These are phyloP conservation scores for Catunica adiposa DNA, from an alignment of 2,329 filamentous ascomycete species.

Conservation along the genomic window DNA sequence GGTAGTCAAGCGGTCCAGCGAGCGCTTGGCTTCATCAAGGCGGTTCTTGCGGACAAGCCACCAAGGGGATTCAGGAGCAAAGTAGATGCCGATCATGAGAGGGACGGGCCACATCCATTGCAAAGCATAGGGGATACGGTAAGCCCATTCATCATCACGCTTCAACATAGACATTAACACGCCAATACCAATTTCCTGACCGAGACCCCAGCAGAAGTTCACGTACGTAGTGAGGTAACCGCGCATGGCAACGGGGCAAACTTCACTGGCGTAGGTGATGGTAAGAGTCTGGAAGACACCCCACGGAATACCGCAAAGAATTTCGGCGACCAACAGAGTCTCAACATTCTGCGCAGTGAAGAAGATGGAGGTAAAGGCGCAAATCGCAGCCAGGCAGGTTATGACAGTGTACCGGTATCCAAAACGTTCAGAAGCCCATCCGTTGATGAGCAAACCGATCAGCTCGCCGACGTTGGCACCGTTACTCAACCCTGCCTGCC, in stretches of 20 bases:
- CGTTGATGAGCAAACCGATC: constrained; percentile 49
- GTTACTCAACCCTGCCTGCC: constrained; percentile 47
- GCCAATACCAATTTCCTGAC: constrained; percentile 57
- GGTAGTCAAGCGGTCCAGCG: constrained; percentile 49
- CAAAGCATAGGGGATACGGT: constrained; percentile 52
- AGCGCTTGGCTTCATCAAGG: constrained; percentile 47
- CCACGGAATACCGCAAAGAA: constrained; percentile 47
- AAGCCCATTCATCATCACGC: constrained; percentile 50
- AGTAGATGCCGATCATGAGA: constrained; percentile 46
- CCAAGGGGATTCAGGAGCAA: constrained; percentile 57
- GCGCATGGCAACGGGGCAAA: constrained; percentile 31
- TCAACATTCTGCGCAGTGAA: constrained; percentile 47
- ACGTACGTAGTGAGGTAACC: no score
- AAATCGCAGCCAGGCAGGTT: constrained; percentile 34
- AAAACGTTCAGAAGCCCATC: constrained; percentile 47
- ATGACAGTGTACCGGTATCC: constrained; percentile 52
- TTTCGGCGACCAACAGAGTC: constrained; percentile 42
- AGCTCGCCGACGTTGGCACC: constrained; percentile 47
- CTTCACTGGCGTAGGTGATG: constrained; percentile 53
- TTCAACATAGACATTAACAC: constrained; percentile 52
- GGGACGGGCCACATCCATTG: constrained; percentile 68
- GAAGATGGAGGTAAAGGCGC: constrained; percentile 44
- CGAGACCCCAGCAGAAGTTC: constrained; percentile 64
- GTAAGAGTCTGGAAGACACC: constrained; percentile 42
- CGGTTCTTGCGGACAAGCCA: constrained; percentile 56